phyloP scores from a whole-genome alignment of 805 yeast species.

The Dipodascus geniculatus region DNA sequence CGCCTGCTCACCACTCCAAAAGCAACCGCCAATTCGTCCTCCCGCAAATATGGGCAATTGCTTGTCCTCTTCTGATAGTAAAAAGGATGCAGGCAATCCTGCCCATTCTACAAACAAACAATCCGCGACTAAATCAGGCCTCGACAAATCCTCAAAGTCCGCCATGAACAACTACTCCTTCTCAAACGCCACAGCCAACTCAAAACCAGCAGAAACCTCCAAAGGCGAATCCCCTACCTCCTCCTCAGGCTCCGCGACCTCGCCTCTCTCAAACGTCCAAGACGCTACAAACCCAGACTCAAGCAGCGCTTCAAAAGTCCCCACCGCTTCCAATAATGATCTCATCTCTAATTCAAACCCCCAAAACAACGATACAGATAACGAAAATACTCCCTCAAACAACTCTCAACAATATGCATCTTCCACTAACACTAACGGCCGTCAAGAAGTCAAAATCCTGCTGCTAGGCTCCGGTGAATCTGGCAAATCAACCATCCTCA shows the following conservation, averaged over 20 bases:
- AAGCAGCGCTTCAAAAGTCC: neutral
- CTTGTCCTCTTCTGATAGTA: neutral
- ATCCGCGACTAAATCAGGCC: neutral
- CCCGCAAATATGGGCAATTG: neutral
- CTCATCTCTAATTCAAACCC: neutral
- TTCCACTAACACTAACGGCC: neutral
- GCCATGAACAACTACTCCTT: neutral
- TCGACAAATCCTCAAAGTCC: neutral
- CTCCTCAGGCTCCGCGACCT: slow-evolving; percentile 8
- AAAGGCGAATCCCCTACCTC: slow-evolving; percentile 2
- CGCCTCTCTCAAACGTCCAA: slow-evolving; percentile 4
- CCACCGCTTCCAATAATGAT: neutral
- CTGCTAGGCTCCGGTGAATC: slow-evolving; percentile 74
- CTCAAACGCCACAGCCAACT: neutral
- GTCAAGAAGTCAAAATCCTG: slow-evolving; percentile 56
- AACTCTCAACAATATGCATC: neutral
- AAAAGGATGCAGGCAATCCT: neutral
- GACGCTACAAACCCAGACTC: neutral
- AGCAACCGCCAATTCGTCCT: too few species aligned
- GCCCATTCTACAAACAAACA: neutral
- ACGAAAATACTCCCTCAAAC: neutral
- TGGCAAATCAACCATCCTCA: slow-evolving; percentile 71
- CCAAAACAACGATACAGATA: neutral
- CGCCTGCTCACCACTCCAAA: too few species aligned
- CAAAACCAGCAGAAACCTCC: neutral